Evolutionary conservation across 192 early-diverging fungal genomes (phyloP).

Genomic region (Spizellomyces sp.): DNA sequence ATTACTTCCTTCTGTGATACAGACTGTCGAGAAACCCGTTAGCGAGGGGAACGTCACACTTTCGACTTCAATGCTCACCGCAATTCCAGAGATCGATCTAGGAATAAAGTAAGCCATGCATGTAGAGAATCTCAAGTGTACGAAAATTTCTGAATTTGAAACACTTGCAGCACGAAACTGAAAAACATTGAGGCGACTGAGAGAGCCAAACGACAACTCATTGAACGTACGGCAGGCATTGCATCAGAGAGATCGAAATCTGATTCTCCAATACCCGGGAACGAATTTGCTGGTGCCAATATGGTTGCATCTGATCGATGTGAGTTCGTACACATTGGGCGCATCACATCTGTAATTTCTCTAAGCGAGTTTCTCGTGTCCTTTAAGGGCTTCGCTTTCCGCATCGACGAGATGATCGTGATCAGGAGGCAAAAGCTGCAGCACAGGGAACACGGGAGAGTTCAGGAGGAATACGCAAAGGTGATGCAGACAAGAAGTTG

Average conservation of each 20-base stretch:
- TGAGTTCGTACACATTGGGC: conserved; percentile 5
- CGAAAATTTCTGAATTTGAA: not conserved
- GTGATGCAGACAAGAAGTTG: conserved; percentile 32
- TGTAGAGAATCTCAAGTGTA: not conserved
- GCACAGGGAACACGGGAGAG: too few relatives aligned
- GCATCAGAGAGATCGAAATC: not conserved
- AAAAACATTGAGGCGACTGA: conserved; percentile 85
- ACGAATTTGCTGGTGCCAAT: conserved; percentile 21
- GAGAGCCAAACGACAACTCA: conserved; percentile 65
- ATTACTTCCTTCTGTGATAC: conserved; percentile 9
- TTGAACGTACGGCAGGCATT: conserved; percentile 41
- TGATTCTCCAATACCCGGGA: not conserved
- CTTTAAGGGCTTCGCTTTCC: conserved; percentile 16
- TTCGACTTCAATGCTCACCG: conserved; percentile 85
- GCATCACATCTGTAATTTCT: conserved; percentile 23
- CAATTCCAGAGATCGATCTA: conserved; percentile 89
- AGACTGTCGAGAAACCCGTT: conserved; percentile 65
- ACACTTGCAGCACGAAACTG: conserved; percentile 38
- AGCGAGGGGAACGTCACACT: conserved; percentile 85
- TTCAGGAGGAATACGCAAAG: conserved; percentile 8
- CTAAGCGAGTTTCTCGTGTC: conserved; percentile 23
- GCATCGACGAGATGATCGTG: not conserved
- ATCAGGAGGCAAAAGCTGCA: conserved; percentile 15
- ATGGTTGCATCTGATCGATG: conserved; percentile 46
- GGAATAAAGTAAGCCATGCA: conserved; percentile 70